Conservation (phyloP, 2,329 filamentous ascomycete species). For the Aspergillus sclerotialis region DNA sequence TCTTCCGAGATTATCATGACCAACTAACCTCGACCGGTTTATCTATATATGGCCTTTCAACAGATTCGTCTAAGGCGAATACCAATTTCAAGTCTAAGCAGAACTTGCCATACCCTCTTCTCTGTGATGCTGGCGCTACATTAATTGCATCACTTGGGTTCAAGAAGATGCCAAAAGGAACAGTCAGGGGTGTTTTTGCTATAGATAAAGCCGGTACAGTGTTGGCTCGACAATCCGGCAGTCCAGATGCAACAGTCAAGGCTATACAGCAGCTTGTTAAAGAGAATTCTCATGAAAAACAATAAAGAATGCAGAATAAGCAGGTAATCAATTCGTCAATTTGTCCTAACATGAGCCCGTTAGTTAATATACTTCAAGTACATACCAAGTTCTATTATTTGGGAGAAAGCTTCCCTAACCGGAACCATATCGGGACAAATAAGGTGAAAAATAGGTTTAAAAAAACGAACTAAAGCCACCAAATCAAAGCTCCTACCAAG, state of each 20-base stretch:
- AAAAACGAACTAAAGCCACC: slow-evolving; percentile 2
- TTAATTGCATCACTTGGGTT: slow-evolving; percentile 84
- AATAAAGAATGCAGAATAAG: too few species aligned
- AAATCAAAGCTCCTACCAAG: neutral
- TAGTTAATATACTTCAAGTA: too few species aligned
- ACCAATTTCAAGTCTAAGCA: slow-evolving; percentile 89
- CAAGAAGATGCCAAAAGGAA: slow-evolving; percentile 75
- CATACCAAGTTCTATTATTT: too few species aligned
- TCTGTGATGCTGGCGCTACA: slow-evolving; percentile 70
- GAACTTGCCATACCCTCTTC: slow-evolving; percentile 75
- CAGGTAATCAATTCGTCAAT: too few species aligned
- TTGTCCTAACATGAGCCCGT: too few species aligned
- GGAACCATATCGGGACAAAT: too few species aligned
- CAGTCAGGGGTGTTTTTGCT: slow-evolving; percentile 79
- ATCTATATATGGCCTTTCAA: slow-evolving; percentile 81
- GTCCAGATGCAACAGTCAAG: slow-evolving; percentile 69
- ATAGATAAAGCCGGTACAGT: slow-evolving; percentile 77
- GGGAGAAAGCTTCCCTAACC: too few species aligned
- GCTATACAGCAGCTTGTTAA: slow-evolving; percentile 67
- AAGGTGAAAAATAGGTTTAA: too few species aligned
- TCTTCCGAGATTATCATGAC: slow-evolving; percentile 81
- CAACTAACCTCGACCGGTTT: slow-evolving; percentile 71
- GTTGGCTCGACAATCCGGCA: slow-evolving; percentile 65
- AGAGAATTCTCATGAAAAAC: too few species aligned
- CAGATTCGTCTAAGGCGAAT: slow-evolving; percentile 84